phyloP scores from a whole-genome alignment of 2,329 filamentous ascomycete species.

The Curvularia verruculosa region DNA sequence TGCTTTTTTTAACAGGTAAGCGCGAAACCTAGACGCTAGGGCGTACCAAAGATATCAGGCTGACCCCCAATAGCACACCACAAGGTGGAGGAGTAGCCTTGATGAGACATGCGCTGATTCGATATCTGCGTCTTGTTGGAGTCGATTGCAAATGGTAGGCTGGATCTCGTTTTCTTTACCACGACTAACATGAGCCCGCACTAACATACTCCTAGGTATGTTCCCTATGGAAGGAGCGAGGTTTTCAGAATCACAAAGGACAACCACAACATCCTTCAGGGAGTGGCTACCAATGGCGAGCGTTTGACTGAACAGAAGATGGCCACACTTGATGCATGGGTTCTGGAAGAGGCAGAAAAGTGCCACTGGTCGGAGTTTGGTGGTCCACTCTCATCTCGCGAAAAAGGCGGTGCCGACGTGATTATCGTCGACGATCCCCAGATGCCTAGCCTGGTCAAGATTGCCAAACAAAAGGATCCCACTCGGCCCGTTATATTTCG shows the following conservation, averaged over 20 bases:
- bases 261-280: constrained; percentile 87
- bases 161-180: neutral
- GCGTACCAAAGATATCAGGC: neutral
- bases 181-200: neutral
- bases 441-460: constrained; percentile 78
- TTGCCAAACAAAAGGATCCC: constrained; percentile 74
- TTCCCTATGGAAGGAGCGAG: constrained; percentile 76
- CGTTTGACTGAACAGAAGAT: constrained; percentile 69
- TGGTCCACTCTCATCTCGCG: constrained; percentile 68
- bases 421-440: constrained; percentile 83
- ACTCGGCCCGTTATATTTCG: constrained; percentile 79
- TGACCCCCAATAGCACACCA: constrained; percentile 61
- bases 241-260: constrained; percentile 86
- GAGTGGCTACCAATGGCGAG: constrained; percentile 67
- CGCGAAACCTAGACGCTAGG: neutral
- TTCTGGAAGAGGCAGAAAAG: constrained; percentile 71
- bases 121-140: constrained; percentile 70
- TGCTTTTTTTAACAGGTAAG: constrained; percentile 72
- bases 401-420: constrained; percentile 75
- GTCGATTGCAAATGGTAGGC: constrained; percentile 76
- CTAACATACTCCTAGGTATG: constrained; percentile 58
- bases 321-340: constrained; percentile 71
- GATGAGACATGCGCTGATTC: constrained; percentile 79
- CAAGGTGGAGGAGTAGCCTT: constrained; percentile 83
- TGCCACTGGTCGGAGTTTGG: constrained; percentile 71